Evolutionary conservation across 352 stramenopile species (phyloP).

Genomic region (Pythium sukuiense): DNA sequence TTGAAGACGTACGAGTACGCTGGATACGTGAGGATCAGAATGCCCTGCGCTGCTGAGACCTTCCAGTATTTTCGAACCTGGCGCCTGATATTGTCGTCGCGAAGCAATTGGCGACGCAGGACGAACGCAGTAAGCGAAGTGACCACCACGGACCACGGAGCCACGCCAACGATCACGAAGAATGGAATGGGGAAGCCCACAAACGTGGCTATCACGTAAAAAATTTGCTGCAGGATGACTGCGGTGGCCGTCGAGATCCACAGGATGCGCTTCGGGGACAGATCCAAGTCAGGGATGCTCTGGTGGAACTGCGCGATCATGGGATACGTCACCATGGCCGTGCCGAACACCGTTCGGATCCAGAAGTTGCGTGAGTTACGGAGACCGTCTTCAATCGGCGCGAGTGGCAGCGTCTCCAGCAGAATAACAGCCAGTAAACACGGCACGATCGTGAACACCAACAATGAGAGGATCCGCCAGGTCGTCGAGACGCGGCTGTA

Average conservation of each 20-base stretch:
- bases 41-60: background rate
- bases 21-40: slow-evolving; percentile 10
- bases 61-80: slow-evolving; percentile 3
- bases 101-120: background rate
- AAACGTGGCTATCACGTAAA: background rate
- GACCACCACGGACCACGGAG: background rate
- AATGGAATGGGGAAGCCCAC: slow-evolving; percentile 9
- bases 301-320: slow-evolving; percentile 6
- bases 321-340: background rate
- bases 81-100: background rate
- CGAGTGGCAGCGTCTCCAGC: background rate
- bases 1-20: slow-evolving; percentile 13
- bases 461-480: background rate
- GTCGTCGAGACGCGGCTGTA: background rate
- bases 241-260: background rate
- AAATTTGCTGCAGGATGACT: background rate
- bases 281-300: background rate
- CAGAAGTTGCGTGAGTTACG: slow-evolving; percentile 5
- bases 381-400: background rate
- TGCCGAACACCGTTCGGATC: slow-evolving; percentile 5
- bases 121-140: background rate
- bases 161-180: slow-evolving; percentile 8
- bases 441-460: slow-evolving; percentile 2
- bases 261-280: background rate
- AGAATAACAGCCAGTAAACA: slow-evolving; percentile 1